Conservation (phyloP, 768 basidiomycete genomes). For the Boletus barrowsii region DNA sequence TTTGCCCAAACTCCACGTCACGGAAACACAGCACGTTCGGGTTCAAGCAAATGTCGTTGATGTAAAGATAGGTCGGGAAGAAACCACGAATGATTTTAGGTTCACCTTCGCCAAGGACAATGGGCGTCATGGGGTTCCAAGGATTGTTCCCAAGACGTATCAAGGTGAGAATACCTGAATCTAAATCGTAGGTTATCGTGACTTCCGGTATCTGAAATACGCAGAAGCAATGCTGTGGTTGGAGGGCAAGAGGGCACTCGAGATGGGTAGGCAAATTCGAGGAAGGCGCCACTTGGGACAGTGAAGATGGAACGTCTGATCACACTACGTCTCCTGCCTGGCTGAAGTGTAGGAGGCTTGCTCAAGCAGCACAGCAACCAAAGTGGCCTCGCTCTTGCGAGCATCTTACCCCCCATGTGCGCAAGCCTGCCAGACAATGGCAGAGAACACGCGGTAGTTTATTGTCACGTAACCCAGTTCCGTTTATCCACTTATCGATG, state of each 20-base stretch:
- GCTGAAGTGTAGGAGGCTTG: too few relatives aligned
- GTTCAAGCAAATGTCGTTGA: conserved; percentile 74
- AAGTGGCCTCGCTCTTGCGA: too few relatives aligned
- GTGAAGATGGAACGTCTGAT: neutral
- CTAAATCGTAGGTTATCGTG: neutral
- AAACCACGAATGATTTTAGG: conserved; percentile 71
- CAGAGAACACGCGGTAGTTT: too few relatives aligned
- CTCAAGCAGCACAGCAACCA: too few relatives aligned
- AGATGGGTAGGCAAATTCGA: conserved; percentile 66
- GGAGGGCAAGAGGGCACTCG: conserved; percentile 71
- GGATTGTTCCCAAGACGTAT: conserved; percentile 69
- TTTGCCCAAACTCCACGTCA: neutral
- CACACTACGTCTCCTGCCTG: neutral
- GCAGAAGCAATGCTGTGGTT: conserved; percentile 84
- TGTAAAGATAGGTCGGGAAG: conserved; percentile 58
- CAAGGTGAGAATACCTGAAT: conserved; percentile 40
- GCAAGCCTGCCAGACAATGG: too few relatives aligned
- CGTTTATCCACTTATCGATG: too few relatives aligned
- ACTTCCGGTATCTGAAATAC: conserved; percentile 5
- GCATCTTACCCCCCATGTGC: too few relatives aligned
- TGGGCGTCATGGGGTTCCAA: conserved; percentile 30
- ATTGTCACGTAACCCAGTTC: too few relatives aligned
- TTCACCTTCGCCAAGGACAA: conserved; percentile 65
- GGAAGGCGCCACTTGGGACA: conserved; percentile 23
- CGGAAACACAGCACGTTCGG: conserved; percentile 54